These are phyloP conservation scores for Colletotrichum spaethianum DNA, from an alignment of 2,329 filamentous ascomycete genomes.

Conservation along the genomic window DNA sequence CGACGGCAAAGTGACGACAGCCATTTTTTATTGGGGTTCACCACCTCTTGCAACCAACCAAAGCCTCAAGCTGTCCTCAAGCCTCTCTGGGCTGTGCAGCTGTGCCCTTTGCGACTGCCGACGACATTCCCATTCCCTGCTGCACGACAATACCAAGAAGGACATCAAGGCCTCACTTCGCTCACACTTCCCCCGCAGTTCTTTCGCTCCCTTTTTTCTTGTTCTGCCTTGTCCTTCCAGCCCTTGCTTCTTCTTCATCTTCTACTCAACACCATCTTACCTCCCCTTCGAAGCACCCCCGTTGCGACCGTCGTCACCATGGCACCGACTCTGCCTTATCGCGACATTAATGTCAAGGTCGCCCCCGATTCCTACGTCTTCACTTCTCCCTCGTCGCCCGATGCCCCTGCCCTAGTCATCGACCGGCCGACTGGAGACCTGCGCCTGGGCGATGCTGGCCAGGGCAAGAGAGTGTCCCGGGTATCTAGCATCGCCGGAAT, in stretches of 20 bases:
- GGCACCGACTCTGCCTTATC: slow-evolving; percentile 76
- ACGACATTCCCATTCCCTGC: slow-evolving; percentile 11
- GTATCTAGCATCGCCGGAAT: slow-evolving; percentile 97
- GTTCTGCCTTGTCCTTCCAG: slow-evolving; percentile 2
- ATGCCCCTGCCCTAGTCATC: slow-evolving; percentile 88
- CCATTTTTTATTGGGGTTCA: slow-evolving; percentile 24
- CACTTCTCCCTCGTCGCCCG: slow-evolving; percentile 92
- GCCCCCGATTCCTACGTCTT: slow-evolving; percentile 95
- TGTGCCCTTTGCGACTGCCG: slow-evolving; percentile 22
- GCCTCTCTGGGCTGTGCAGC: slow-evolving; percentile 18
- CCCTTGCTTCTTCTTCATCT: background rate
- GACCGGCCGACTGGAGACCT: slow-evolving; percentile 95
- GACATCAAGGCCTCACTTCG: slow-evolving; percentile 13
- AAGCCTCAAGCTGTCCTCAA: slow-evolving; percentile 41
- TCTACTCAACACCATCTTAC: background rate
- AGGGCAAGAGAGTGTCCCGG: slow-evolving; percentile 78
- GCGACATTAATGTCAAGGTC: slow-evolving; percentile 97
- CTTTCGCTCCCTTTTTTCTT: slow-evolving; percentile 21
- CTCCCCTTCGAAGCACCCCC: slow-evolving; percentile 9
- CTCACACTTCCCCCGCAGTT: background rate
- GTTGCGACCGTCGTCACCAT: slow-evolving; percentile 46
- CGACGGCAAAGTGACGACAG: slow-evolving; percentile 42
- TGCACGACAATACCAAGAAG: slow-evolving; percentile 3
- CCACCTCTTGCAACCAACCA: slow-evolving; percentile 20
- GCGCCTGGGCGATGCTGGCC: slow-evolving; percentile 83